phyloP scores from a whole-genome alignment of 352 stramenopile genomes.

The Phytophthora ramorum region DNA sequence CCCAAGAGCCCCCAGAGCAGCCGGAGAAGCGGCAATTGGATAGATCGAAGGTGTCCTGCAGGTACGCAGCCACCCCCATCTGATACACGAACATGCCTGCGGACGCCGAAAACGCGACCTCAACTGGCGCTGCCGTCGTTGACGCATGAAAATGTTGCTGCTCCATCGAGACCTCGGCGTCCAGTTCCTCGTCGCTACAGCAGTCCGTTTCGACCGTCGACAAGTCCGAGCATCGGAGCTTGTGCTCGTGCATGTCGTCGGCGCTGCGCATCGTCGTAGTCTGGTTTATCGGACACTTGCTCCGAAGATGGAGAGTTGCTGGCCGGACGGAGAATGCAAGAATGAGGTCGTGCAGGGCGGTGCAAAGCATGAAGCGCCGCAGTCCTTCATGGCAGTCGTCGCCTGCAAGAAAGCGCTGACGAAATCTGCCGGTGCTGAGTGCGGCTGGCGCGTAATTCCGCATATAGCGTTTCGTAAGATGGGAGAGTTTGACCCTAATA shows the following conservation, averaged over 20 bases:
- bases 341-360: constrained; percentile 8
- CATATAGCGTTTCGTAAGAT: constrained; percentile 17
- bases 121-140: constrained; percentile 34
- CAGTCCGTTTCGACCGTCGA: constrained; percentile 31
- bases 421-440: constrained; percentile 19
- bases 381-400: constrained; percentile 3
- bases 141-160: neutral
- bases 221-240: constrained; percentile 16
- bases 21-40: constrained; percentile 44
- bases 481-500: neutral
- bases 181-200: constrained; percentile 43
- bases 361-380: constrained; percentile 14
- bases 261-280: constrained; percentile 8
- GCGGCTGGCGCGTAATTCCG: neutral
- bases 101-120: constrained; percentile 77
- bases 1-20: constrained; percentile 42
- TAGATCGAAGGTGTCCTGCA: constrained; percentile 66
- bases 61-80: constrained; percentile 74
- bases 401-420: constrained; percentile 13
- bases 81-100: constrained; percentile 76
- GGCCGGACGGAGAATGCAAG: constrained; percentile 7
- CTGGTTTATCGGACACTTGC: constrained; percentile 7
- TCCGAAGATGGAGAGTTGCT: constrained; percentile 5
- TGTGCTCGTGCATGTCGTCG: neutral
- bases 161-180: constrained; percentile 22